A percentile compares a stretch with the other conserved stretches of the same genome.
These are phyloP conservation scores for Tylopilus vinaceipallidus DNA, from an alignment of 768 basidiomycete genomes.

Conservation along the genomic window DNA sequence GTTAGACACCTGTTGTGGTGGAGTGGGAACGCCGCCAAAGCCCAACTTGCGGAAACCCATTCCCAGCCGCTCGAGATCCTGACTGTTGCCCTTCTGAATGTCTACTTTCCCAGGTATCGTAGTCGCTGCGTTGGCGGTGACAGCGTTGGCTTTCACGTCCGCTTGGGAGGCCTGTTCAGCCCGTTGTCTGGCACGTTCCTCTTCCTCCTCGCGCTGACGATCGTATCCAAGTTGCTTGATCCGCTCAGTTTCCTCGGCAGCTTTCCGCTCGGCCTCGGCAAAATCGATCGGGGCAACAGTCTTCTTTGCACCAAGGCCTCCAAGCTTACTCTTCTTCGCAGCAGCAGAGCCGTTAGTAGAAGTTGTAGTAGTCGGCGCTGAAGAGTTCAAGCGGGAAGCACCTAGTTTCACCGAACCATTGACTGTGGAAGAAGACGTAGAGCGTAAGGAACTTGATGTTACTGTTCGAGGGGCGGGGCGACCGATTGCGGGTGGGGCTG, in stretches of 20 bases:
- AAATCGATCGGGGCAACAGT: slow-evolving; percentile 83
- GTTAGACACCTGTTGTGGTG: slow-evolving; percentile 51
- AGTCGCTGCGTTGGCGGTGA: slow-evolving; percentile 23
- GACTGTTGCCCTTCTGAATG: slow-evolving; percentile 40
- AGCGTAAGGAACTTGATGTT: slow-evolving; percentile 60
- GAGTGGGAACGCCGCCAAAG: slow-evolving; percentile 77
- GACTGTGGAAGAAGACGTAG: slow-evolving; percentile 36
- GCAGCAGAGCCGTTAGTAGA: slow-evolving; percentile 32
- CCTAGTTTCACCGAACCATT: slow-evolving; percentile 38
- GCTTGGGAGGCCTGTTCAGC: slow-evolving; percentile 44
- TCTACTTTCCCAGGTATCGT: slow-evolving; percentile 30
- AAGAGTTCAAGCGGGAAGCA: slow-evolving; percentile 42
- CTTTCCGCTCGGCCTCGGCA: slow-evolving; percentile 89
- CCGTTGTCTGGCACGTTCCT: slow-evolving; percentile 67
- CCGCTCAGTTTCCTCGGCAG: slow-evolving; percentile 88
- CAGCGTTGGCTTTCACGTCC: slow-evolving; percentile 31
- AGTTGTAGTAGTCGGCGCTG: slow-evolving; percentile 32
- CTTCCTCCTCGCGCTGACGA: slow-evolving; percentile 77
- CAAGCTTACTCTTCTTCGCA: slow-evolving; percentile 67
- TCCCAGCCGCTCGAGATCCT: slow-evolving; percentile 55
- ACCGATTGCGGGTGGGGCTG: slow-evolving; percentile 60
- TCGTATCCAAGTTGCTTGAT: slow-evolving; percentile 93
- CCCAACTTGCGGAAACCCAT: slow-evolving; percentile 80
- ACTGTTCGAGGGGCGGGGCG: slow-evolving; percentile 58
- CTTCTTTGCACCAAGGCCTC: slow-evolving; percentile 84